phyloP scores from a whole-genome alignment of 495 filamentous ascomycete species.

The Talaromyces liani region DNA sequence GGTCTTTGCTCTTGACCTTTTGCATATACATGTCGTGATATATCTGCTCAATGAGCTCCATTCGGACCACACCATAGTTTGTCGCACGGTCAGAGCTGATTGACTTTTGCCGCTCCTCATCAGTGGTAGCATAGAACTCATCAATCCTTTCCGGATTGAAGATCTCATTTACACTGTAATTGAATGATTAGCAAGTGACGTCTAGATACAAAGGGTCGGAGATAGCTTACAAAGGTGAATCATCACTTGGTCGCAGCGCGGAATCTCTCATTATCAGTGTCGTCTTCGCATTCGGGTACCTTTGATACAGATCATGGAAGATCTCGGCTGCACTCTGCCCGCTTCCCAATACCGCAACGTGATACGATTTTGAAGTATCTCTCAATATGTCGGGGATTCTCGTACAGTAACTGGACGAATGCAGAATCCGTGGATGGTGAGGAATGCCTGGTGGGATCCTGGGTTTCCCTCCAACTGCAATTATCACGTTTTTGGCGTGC shows the following conservation, averaged over 20 bases:
- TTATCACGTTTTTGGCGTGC: constrained; percentile 70
- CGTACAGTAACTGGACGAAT: constrained; percentile 83
- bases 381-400: constrained; percentile 50
- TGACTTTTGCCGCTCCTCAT: constrained; percentile 52
- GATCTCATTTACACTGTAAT: constrained; percentile 82
- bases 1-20: constrained; percentile 58
- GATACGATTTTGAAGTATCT: constrained; percentile 50
- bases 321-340: constrained; percentile 95
- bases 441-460: constrained; percentile 65
- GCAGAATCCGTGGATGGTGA: constrained; percentile 61
- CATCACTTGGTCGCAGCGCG: constrained; percentile 83
- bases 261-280: constrained; percentile 68
- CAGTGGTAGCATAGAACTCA: constrained; percentile 55
- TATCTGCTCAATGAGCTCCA: constrained; percentile 78
- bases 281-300: constrained; percentile 75
- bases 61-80: constrained; percentile 89
- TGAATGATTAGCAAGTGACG: not conserved
- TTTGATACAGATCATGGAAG: constrained; percentile 77
- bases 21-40: constrained; percentile 84
- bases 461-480: constrained; percentile 77
- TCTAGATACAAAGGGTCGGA: not conserved
- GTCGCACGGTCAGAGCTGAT: constrained; percentile 64
- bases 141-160: constrained; percentile 85
- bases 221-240: constrained; percentile 85
- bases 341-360: constrained; percentile 76